Percentiles rank a stretch among this genome's conserved stretches.
Evolutionary conservation across 1,284 basidiomycete species (phyloP).

Genomic region (Ustilago curta): DNA sequence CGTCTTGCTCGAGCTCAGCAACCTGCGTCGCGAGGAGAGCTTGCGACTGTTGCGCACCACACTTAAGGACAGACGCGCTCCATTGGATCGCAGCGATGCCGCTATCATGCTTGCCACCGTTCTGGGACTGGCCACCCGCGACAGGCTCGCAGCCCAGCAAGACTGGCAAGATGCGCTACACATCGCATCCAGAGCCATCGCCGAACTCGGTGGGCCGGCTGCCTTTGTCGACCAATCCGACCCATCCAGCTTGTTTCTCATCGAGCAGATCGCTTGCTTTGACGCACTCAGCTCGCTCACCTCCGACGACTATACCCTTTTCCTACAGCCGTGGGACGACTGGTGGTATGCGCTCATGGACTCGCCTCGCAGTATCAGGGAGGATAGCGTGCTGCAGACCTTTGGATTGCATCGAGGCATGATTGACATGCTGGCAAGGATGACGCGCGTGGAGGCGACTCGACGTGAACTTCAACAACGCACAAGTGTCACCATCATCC

Average conservation of each 20-base stretch:
- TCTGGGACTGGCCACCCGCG: slow-evolving; percentile 39
- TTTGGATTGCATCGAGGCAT: slow-evolving; percentile 47
- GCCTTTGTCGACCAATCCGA: slow-evolving; percentile 43
- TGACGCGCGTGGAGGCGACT: slow-evolving; percentile 46
- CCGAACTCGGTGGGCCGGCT: slow-evolving; percentile 43
- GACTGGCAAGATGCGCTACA: slow-evolving; percentile 48
- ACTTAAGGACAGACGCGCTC: slow-evolving; percentile 34
- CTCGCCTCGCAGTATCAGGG: slow-evolving; percentile 38
- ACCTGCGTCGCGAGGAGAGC: slow-evolving; percentile 38
- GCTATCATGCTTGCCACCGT: slow-evolving; percentile 49
- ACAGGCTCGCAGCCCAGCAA: slow-evolving; percentile 42
- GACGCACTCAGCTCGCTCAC: slow-evolving; percentile 48
- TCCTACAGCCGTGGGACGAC: slow-evolving; percentile 49
- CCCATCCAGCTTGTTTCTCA: slow-evolving; percentile 42
- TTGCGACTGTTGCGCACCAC: slow-evolving; percentile 35
- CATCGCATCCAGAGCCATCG: slow-evolving; percentile 42
- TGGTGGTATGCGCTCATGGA: slow-evolving; percentile 53
- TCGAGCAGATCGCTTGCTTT: slow-evolving; percentile 50
- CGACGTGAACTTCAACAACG: slow-evolving; percentile 38
- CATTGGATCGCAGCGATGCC: slow-evolving; percentile 32
- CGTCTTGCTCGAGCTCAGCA: slow-evolving; percentile 43
- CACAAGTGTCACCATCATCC: slow-evolving; percentile 39
- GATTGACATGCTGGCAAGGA: slow-evolving; percentile 47
- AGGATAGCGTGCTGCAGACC: slow-evolving; percentile 46
- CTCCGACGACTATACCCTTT: slow-evolving; percentile 45